Evolutionary conservation across 345 rosid species (phyloP), one percentile per base, ranked within the genome.

Genomic region (Trapa incisa): DNA sequence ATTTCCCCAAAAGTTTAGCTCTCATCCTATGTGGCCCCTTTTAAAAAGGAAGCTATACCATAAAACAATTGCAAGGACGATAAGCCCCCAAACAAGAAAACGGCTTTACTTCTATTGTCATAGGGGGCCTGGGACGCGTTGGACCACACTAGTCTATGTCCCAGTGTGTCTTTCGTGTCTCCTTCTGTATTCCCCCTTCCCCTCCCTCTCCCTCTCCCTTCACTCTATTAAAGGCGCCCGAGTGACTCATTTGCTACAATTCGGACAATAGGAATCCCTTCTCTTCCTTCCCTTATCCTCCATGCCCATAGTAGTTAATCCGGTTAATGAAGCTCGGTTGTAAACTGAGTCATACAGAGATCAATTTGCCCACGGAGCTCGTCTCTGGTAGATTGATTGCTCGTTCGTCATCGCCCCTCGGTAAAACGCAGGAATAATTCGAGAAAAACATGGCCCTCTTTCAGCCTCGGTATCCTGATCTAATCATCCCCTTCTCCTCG

Each of bases 401-500:
- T 47, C 33, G 37, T 45, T 4, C 15, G 16, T 0, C 11, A 22
- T 22, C 29, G 29, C 8, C 1, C 0, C 15, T 12, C 42, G 42
- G 42, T 22, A 22, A 39, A 45, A 45, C 47, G 12, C 47, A 45
- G 11, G 12, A 45, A 45, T 9, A 45, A 45, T 9, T 9, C 1
- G 29, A 22, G 29, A 45, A 12, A n/a, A 41, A 22, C 52, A 72
- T 72, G 76, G 10, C 61, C 77, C 5, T 77, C 75, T 65, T 69
- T 72, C 48, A 78, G 73, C 65, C 75, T 80, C 47, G 64, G 16
- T 73, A 69, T 61, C 57, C 80, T 13, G 32, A 67, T 6, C 67
- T 68, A 67, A 57, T 87, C 3, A 50, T 80, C 39, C 75, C 82
- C 61, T 74, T 84, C 63, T 74, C 82, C 6, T 42, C 14, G 54